phyloP scores from a whole-genome alignment of 164 flowering plant genomes.

The Vitis rupestris region DNA sequence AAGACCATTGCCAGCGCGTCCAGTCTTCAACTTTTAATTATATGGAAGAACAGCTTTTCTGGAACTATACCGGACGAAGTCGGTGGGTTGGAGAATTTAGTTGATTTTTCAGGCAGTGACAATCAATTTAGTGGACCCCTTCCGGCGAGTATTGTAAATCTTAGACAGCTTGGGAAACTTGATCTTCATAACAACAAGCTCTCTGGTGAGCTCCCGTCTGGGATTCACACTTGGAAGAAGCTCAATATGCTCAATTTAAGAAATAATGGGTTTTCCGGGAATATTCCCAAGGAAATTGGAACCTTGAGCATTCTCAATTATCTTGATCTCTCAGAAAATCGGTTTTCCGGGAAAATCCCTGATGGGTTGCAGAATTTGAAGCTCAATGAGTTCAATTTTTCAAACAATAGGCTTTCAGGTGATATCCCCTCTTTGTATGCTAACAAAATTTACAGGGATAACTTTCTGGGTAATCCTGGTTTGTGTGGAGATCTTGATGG shows the following conservation, averaged over 20 bases:
- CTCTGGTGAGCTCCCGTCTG: constrained; percentile 51
- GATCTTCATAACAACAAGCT: constrained; percentile 53
- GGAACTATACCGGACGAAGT: constrained; percentile 62
- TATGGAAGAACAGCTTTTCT: constrained; percentile 41
- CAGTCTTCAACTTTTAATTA: constrained; percentile 37
- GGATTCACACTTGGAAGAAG: constrained; percentile 46
- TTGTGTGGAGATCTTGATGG: constrained; percentile 53
- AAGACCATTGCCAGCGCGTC: constrained; percentile 47
- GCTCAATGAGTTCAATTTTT: constrained; percentile 62
- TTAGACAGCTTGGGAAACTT: constrained; percentile 39
- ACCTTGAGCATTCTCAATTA: constrained; percentile 48
- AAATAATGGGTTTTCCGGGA: constrained; percentile 44
- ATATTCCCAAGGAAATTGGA: constrained; percentile 56
- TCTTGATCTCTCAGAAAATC: constrained; percentile 64
- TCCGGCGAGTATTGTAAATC: constrained; percentile 41
- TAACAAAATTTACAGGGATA: constrained; percentile 39
- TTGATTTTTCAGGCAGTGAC: constrained; percentile 34
- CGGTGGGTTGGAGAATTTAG: constrained; percentile 38
- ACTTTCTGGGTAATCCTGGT: constrained; percentile 70
- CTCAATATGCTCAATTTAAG: constrained; percentile 62
- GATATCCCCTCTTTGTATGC: constrained; percentile 50
- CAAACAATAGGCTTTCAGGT: constrained; percentile 55
- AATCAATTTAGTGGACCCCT: constrained; percentile 43
- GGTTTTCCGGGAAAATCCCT: constrained; percentile 56
- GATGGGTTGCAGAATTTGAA: constrained; percentile 53